Evolutionary conservation across 495 filamentous ascomycete genomes (phyloP).

Genomic region (Ramalina intermedia): DNA sequence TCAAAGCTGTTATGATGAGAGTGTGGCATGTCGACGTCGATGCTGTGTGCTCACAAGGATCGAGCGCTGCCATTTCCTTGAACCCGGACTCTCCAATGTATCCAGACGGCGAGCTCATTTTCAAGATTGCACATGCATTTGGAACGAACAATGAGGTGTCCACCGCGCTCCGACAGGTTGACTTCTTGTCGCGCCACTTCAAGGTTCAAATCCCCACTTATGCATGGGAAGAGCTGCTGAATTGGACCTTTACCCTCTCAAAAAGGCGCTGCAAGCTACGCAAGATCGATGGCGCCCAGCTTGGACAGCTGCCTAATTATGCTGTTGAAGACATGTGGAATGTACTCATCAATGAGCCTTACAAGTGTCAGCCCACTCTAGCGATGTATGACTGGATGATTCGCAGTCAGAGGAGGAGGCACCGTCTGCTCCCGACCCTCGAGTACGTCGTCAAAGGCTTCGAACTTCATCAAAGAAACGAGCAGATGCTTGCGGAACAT

Average conservation of each 20-base stretch:
- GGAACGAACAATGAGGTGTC: constrained; percentile 42
- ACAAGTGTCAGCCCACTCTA: constrained; percentile 39
- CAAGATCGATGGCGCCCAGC: constrained; percentile 7
- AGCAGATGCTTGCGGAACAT: background rate
- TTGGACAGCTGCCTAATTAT: constrained; percentile 24
- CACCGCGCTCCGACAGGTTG: constrained; percentile 36
- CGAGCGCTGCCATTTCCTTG: constrained; percentile 14
- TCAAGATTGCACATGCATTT: constrained; percentile 42
- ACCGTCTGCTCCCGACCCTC: background rate
- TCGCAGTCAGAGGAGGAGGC: constrained; percentile 18
- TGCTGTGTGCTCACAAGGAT: constrained; percentile 12
- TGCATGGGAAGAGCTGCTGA: constrained; percentile 44
- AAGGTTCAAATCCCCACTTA: constrained; percentile 29
- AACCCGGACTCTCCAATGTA: constrained; percentile 34
- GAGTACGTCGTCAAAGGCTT: background rate
- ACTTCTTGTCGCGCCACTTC: constrained; percentile 43
- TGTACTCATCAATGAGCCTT: constrained; percentile 41
- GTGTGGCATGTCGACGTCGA: constrained; percentile 47
- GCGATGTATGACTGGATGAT: constrained; percentile 38
- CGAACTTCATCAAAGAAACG: background rate
- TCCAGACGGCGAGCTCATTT: constrained; percentile 39
- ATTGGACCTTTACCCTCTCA: constrained; percentile 43
- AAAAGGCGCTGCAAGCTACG: constrained; percentile 14
- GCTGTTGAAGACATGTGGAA: constrained; percentile 34
- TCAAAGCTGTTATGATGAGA: constrained; percentile 34